Evolutionary conservation across 768 basidiomycete species (phyloP), one percentile per base, ranked within the genome.

Genomic region (Leccinum boreale): DNA sequence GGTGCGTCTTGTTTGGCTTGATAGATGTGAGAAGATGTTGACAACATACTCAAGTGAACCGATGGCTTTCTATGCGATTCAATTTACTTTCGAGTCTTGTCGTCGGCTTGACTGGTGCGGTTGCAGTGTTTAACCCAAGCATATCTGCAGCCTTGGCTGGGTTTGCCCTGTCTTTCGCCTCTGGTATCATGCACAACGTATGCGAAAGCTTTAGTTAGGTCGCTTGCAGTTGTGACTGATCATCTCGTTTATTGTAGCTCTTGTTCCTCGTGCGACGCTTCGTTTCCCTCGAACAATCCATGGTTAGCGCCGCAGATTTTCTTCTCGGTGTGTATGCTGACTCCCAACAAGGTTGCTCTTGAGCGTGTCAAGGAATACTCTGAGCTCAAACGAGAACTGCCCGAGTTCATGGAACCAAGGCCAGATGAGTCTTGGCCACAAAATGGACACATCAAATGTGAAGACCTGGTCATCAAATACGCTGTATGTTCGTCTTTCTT

Each of bases 291-390:
- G 93, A 97, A 67, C 94, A 97, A 72, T 89, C 89, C 12, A 94
- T 97, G 92, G 94, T 91, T 57, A 55, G 71, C 26, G 15, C n/a
- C 39, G 15, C 23, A 21, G 7, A 29, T 23, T 19, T 35, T 26
- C 39, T 19, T 39, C n/a, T 14, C 1, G 11, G 53, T 42, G 23
- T 19, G 36, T 46, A 50, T 9, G 19, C 53, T 61, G 24, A 60
- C 56, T 39, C 55, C 15, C 39, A 29, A 50, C 15, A 55, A 90
- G 89, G 89, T 92, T 62, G 87, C 90, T 31, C 75, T 93, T 35
- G 93, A 95, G 70, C 87, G 94, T 52, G 84, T 96, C 70, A 94
- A 94, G 68, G 94, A 96, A 74, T 95, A 89, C 69, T 89, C 92
- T 4, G 90, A 93, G 62, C 73, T 94, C 28, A 70, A 77, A 44